Evolutionary conservation across 179 eudicot species (phyloP).

Genomic region (Beta macrorhiza): DNA sequence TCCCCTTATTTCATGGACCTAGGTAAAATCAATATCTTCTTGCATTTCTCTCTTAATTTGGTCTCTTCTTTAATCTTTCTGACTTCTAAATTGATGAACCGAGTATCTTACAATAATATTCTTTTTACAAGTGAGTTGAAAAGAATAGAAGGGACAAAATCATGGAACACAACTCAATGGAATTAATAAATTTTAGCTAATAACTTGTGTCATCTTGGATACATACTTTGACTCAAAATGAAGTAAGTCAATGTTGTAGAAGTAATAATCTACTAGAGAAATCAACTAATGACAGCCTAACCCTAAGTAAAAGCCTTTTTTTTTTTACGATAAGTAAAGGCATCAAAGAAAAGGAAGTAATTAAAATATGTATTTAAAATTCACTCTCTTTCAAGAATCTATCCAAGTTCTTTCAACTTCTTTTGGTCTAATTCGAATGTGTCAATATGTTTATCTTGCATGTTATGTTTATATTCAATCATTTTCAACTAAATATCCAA

Average conservation of each 20-base stretch:
- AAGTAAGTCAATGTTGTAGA: neutral
- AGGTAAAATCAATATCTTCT: slow-evolving; percentile 13
- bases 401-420: neutral
- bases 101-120: too few species aligned
- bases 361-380: neutral
- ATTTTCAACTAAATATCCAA: too few species aligned
- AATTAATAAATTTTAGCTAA: neutral
- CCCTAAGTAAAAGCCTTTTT: neutral
- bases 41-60: neutral
- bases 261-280: neutral
- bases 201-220: slow-evolving; percentile 8
- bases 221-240: neutral
- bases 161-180: neutral
- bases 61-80: neutral
- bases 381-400: neutral
- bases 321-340: too few species aligned
- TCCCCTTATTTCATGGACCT: slow-evolving; percentile 10
- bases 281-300: neutral
- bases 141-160: slow-evolving; percentile 12
- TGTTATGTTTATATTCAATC: too few species aligned
- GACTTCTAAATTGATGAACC: neutral
- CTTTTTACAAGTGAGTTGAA: neutral
- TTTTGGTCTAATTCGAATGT: too few species aligned
- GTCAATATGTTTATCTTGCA: too few species aligned
- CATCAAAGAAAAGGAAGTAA: neutral